Conservation (phyloP, 306 rosid species). For the Carpinus fangiana region DNA sequence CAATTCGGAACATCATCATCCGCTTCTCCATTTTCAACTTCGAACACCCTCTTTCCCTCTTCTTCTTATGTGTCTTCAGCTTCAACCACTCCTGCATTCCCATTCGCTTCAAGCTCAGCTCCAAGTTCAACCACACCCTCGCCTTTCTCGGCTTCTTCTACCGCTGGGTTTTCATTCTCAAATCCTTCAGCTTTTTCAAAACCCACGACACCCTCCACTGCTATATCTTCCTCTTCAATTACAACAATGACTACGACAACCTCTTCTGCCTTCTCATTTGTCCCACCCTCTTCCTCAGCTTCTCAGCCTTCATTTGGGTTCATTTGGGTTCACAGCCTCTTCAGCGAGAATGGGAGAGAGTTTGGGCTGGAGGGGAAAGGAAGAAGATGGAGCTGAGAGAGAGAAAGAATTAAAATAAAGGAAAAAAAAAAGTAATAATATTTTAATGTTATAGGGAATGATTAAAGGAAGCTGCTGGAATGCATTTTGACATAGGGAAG, state of each 20-base stretch:
- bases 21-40: conserved; percentile 10
- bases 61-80: conserved; percentile 24
- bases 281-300: conserved; percentile 31
- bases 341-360: no score
- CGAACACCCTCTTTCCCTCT: conserved; percentile 2
- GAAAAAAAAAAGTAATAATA: no score
- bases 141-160: conserved; percentile 16
- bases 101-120: background rate
- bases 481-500: no score
- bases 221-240: conserved; percentile 25
- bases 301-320: conserved; percentile 33
- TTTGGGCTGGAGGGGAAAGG: no score
- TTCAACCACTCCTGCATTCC: conserved; percentile 14
- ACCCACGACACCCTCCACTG: conserved; percentile 6
- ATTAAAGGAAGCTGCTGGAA: no score
- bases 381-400: no score
- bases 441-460: no score
- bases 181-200: conserved; percentile 32
- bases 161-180: conserved; percentile 33
- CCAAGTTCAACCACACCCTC: conserved; percentile 24
- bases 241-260: background rate
- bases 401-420: no score
- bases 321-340: conserved; percentile 24
- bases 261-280: conserved; percentile 37
- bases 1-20: background rate